A percentile compares a stretch with the other conserved stretches of the same genome.
Conservation (phyloP, 176 grass and related monocot species). For the Phragmites australis region DNA sequence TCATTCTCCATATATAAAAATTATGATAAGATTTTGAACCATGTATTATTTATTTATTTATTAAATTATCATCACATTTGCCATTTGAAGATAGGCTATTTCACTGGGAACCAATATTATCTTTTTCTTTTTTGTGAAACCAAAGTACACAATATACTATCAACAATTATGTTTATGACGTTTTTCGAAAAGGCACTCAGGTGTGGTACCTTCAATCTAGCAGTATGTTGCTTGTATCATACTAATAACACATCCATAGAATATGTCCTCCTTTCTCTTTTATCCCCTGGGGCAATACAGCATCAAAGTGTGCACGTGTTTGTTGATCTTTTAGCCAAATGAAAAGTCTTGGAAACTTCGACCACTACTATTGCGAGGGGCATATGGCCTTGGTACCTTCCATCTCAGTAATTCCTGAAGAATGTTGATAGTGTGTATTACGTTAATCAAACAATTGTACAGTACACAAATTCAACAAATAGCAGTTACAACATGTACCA, state of each 20-base stretch:
- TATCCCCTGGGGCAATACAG: neutral
- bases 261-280: neutral
- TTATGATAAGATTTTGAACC: too few relatives aligned
- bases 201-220: conserved; percentile 26
- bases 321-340: conserved; percentile 35
- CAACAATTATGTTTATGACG: neutral
- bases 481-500: neutral
- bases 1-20: too few relatives aligned
- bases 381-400: conserved; percentile 92
- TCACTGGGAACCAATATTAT: neutral
- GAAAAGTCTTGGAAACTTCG: conserved; percentile 47
- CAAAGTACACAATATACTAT: neutral
- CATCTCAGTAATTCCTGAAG: conserved; percentile 74
- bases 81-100: too few relatives aligned
- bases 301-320: conserved; percentile 14
- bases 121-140: neutral
- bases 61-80: too few relatives aligned
- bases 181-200: neutral
- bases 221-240: conserved; percentile 15
- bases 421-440: conserved; percentile 18
- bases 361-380: conserved; percentile 50
- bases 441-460: conserved; percentile 18
- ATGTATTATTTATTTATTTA: too few relatives aligned
- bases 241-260: neutral
- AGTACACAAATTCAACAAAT: neutral